A percentile compares a stretch with the other conserved stretches of the same genome.
phyloP scores from a whole-genome alignment of 257 asterid species.

The Solanum corneliomulleri region DNA sequence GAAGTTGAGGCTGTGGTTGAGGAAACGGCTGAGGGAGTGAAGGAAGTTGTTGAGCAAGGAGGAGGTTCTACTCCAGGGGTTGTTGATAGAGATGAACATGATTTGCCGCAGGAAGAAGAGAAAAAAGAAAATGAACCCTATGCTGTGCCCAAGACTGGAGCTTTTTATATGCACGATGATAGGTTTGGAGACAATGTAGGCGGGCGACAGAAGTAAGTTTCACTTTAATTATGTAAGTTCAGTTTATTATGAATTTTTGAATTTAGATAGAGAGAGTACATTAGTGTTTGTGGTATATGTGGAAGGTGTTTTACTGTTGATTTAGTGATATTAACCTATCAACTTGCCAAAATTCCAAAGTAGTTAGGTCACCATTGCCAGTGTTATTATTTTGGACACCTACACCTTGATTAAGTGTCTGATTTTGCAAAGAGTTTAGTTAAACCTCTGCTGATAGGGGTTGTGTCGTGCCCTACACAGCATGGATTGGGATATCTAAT shows the following conservation, averaged over 20 bases:
- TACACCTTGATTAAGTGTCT: background rate
- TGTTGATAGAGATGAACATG: conserved; percentile 24
- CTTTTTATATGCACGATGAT: conserved; percentile 98
- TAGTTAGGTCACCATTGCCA: background rate
- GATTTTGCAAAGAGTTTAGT: background rate
- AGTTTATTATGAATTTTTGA: background rate
- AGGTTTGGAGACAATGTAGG: conserved; percentile 73
- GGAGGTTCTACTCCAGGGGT: conserved; percentile 15
- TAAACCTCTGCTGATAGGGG: background rate
- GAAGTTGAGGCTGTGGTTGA: conserved; percentile 10
- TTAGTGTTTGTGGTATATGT: background rate
- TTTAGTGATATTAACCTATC: background rate
- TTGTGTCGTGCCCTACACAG: background rate
- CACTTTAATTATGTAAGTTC: background rate
- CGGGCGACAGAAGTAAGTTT: conserved; percentile 55
- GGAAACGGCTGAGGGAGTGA: background rate
- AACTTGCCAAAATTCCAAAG: background rate
- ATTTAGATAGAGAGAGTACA: background rate
- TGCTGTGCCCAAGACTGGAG: conserved; percentile 96
- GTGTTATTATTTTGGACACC: background rate
- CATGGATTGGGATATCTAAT: background rate
- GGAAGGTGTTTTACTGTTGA: background rate
- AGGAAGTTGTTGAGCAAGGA: conserved; percentile 7
- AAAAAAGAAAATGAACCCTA: conserved; percentile 72
- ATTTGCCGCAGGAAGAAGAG: conserved; percentile 18